phyloP scores from a whole-genome alignment of 2,329 filamentous ascomycete genomes.

The Colletotrichum euphorbiae region DNA sequence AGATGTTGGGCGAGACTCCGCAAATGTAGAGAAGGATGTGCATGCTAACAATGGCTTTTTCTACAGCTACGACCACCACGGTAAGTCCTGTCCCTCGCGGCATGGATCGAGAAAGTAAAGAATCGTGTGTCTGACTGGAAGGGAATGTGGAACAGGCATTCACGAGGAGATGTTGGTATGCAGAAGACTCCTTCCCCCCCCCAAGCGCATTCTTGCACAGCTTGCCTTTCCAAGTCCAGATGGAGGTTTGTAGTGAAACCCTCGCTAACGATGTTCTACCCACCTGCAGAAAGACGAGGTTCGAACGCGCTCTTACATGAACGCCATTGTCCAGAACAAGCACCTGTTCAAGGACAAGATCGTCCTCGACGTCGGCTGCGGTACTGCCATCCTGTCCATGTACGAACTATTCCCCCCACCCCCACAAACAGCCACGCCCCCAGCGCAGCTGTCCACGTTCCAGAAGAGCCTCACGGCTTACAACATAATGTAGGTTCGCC shows the following conservation, averaged over 20 bases:
- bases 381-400: constrained; percentile 99
- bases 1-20: neutral
- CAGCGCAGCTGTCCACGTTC: neutral
- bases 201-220: constrained; percentile 29
- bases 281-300: constrained; percentile 91
- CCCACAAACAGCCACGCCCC: neutral
- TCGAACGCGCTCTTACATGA: constrained; percentile 95
- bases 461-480: neutral
- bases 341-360: constrained; percentile 87
- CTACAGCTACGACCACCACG: constrained; percentile 95
- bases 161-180: constrained; percentile 98
- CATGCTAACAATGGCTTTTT: constrained; percentile 39
- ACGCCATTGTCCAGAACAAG: constrained; percentile 96
- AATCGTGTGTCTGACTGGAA: constrained; percentile 18
- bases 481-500: constrained; percentile 78
- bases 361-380: constrained; percentile 96
- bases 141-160: constrained; percentile 71
- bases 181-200: constrained; percentile 44
- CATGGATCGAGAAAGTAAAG: constrained; percentile 30
- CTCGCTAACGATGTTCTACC: constrained; percentile 14
- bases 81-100: constrained; percentile 59
- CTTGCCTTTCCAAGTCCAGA: neutral
- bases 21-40: neutral
- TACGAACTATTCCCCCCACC: constrained; percentile 57
- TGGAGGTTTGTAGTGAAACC: neutral